Base-by-base conservation (phyloP, 169 alveolate species). In the Eimeria tenella region DNA sequence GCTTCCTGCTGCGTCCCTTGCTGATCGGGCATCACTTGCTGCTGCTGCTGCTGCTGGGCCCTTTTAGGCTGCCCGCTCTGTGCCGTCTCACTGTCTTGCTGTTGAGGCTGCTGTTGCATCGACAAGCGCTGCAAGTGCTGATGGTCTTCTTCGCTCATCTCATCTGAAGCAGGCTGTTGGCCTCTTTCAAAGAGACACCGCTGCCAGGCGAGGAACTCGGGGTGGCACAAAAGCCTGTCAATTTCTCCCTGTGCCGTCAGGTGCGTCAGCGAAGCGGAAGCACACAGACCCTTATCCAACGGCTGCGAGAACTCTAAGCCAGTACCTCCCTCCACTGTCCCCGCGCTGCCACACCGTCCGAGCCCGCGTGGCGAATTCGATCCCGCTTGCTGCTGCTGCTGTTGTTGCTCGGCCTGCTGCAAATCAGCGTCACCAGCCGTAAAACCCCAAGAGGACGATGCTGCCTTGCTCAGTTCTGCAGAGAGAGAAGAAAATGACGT, bases 171-270 rank as follows among this genome's bases (percentile, higher is more conserved):
- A 7, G 13, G 49, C 31, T 68, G 77, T n/a, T 68, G 77, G 11
- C 77, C 77, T 10, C 77, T 13, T n/a, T 68, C 77, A 23, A 68
- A n/a, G 49, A 68, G 77, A n/a, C 77, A 23, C 49, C 77, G 77
- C 31, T 68, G 77, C 77, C 77, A 68, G 42, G 77, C 11, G n/a
- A 68, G 77, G 4, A 68, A 68, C 77, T 68, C 77, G 77, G 77
- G 77, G 77, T 68, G 65, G 5, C n/a, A 79, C 52, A 79, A 8
- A 13, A 81, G 73, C 68, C 71, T 10, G 9, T 81, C 89, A 1
- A 81, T 71, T 5, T 31, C 89, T 55, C 89, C 89, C 63, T 81
- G 89, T 56, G 89, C 89, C 42, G 89, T 81, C 42, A 81, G 49
- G 73, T 81, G 19, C 8, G 73, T 55, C 3, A 81, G 49, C 8